Percentiles rank a stretch among this genome's conserved stretches.
phyloP scores from a whole-genome alignment of 2,329 filamentous ascomycete genomes.

The Paracorniculantispora psalliotae region DNA sequence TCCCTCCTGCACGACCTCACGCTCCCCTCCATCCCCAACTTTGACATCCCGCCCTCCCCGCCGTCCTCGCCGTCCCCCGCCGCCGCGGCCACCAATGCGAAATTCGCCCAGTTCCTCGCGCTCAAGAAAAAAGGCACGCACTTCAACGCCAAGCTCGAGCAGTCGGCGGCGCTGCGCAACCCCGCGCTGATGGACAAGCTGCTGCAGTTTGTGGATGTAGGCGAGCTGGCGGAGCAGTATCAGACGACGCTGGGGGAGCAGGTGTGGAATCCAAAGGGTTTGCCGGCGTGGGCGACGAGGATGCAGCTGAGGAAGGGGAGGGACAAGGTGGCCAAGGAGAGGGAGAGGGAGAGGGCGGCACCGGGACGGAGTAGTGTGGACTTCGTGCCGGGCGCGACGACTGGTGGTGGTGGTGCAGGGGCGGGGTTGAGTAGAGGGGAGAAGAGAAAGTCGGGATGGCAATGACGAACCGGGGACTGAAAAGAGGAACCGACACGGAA shows the following conservation, averaged over 20 bases:
- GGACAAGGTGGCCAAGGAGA: constrained; percentile 39
- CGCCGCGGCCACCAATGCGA: constrained; percentile 49
- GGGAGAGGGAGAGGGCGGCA: constrained; percentile 37
- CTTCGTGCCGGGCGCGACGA: constrained; percentile 37
- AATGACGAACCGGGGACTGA: background rate
- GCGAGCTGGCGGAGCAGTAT: constrained; percentile 49
- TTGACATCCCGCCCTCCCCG: constrained; percentile 70
- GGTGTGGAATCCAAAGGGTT: constrained; percentile 53
- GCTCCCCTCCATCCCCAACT: constrained; percentile 64
- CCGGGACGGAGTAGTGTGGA: constrained; percentile 41
- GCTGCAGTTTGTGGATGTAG: constrained; percentile 58
- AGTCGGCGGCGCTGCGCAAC: constrained; percentile 63
- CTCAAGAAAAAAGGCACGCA: constrained; percentile 74
- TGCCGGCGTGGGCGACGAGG: constrained; percentile 52
- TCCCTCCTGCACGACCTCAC: constrained; percentile 66
- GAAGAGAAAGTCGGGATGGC: constrained; percentile 28
- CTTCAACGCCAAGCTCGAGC: constrained; percentile 70
- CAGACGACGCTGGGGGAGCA: constrained; percentile 52
- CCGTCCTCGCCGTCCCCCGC: constrained; percentile 63
- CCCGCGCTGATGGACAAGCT: constrained; percentile 69
- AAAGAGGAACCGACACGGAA: background rate
- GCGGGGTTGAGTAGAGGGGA: constrained; percentile 25
- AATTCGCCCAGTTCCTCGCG: constrained; percentile 68
- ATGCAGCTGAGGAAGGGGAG: constrained; percentile 46
- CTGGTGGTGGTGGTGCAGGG: background rate